Conservation (phyloP, 2,329 filamentous ascomycete species). For the Hysterium pulicare region DNA sequence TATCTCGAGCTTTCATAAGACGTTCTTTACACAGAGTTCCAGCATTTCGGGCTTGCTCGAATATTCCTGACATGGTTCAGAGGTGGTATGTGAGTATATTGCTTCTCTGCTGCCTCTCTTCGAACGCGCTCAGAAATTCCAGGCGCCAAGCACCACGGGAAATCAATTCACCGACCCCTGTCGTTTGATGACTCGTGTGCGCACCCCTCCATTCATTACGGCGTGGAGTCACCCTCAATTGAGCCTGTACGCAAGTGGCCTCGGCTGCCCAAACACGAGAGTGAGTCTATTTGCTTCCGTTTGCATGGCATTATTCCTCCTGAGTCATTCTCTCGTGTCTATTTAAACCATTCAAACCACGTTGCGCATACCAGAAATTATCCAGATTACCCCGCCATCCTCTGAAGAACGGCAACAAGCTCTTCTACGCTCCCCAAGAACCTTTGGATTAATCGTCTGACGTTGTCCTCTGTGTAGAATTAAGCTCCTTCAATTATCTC, state of each 20-base stretch:
- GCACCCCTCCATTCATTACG: not conserved
- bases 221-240: no score
- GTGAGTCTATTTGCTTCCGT: no score
- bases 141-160: not conserved
- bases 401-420: not conserved
- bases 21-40: slow-evolving; percentile 74
- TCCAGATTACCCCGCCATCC: not conserved
- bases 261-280: no score
- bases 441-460: no score
- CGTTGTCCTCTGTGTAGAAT: no score
- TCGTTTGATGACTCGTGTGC: not conserved
- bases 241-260: no score
- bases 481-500: no score
- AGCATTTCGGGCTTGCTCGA: slow-evolving; percentile 86
- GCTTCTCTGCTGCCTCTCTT: slow-evolving; percentile 1
- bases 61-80: slow-evolving; percentile 81
- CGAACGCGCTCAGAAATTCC: slow-evolving; percentile 6
- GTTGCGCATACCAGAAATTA: not conserved
- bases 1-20: not conserved
- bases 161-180: not conserved
- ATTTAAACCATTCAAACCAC: not conserved
- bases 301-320: no score
- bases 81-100: slow-evolving; percentile 18
- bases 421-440: no score
- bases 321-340: no score